These are phyloP conservation scores for Collybia nuda DNA, from an alignment of 768 basidiomycete genomes.

Conservation along the genomic window DNA sequence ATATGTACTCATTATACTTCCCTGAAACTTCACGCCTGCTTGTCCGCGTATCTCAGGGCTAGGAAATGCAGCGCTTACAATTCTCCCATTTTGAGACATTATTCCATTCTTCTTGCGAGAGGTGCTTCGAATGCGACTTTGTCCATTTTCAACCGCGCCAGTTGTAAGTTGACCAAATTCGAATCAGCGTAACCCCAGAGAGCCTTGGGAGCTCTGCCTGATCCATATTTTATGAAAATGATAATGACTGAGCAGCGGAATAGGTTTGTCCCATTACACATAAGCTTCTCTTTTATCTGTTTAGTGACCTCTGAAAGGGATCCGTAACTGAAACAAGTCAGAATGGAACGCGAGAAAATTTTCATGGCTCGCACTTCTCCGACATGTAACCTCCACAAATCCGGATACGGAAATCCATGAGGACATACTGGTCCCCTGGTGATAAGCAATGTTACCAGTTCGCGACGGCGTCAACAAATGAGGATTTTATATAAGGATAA, in stretches of 20 bases:
- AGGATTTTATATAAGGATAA: neutral
- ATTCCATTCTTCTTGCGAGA: neutral
- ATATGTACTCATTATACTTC: too few species aligned
- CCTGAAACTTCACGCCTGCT: too few species aligned
- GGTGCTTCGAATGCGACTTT: constrained; percentile 1
- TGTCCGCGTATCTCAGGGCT: too few species aligned
- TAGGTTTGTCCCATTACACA: neutral
- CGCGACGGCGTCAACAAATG: neutral
- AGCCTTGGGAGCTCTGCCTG: neutral
- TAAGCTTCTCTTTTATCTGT: constrained; percentile 1
- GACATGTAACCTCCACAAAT: constrained; percentile 12
- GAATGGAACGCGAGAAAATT: neutral
- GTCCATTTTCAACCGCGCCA: constrained; percentile 2
- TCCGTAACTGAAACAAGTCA: neutral
- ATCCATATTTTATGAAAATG: too few species aligned
- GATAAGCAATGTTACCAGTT: constrained; percentile 11
- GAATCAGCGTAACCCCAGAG: neutral
- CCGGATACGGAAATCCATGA: constrained; percentile 16
- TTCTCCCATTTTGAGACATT: neutral
- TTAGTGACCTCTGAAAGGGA: neutral
- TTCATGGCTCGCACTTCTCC: constrained; percentile 7
- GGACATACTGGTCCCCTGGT: constrained; percentile 8
- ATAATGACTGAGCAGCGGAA: neutral
- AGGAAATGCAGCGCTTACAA: too few species aligned
- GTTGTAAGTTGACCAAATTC: constrained; percentile 2